Percentiles rank a stretch among this genome's conserved stretches.
phyloP scores from a whole-genome alignment of 2,329 filamentous ascomycete species.

The Cryoendolithus antarcticus region DNA sequence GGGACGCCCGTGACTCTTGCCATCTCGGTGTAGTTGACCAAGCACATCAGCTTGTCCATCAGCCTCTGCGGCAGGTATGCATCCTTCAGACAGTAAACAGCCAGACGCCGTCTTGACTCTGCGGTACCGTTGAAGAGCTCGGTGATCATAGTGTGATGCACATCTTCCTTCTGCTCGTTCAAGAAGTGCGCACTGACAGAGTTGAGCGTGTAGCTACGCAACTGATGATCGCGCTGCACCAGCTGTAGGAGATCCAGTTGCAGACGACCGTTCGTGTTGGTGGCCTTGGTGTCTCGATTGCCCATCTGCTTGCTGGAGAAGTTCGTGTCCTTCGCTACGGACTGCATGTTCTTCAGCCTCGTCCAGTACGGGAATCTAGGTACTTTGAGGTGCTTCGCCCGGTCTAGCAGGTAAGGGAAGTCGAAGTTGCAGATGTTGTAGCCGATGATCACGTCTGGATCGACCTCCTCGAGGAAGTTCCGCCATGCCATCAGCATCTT shows the following conservation, averaged over 20 bases:
- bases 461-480: conserved; percentile 76
- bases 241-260: conserved; percentile 92
- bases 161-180: conserved; percentile 96
- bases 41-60: conserved; percentile 94
- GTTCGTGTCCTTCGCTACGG: conserved; percentile 64
- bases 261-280: conserved; percentile 85
- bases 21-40: conserved; percentile 99
- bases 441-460: conserved; percentile 94
- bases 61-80: conserved; percentile 87
- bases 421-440: conserved; percentile 99
- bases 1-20: conserved; percentile 97
- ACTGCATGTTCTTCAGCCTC: conserved; percentile 58
- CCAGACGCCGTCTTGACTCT: conserved; percentile 78
- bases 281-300: conserved; percentile 83
- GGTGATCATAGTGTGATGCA: conserved; percentile 98
- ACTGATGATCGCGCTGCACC: conserved; percentile 84
- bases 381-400: conserved; percentile 74
- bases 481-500: conserved; percentile 91
- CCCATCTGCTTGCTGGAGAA: conserved; percentile 98
- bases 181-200: conserved; percentile 91
- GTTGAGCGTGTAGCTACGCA: conserved; percentile 94
- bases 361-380: conserved; percentile 76
- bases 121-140: conserved; percentile 94
- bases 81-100: conserved; percentile 94
- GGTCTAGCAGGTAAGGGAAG: conserved; percentile 86